A percentile compares a stretch with the other conserved stretches of the same genome.
These are phyloP conservation scores for Boletus rufocinnamomeus DNA, from an alignment of 768 basidiomycete species.

Conservation along the genomic window DNA sequence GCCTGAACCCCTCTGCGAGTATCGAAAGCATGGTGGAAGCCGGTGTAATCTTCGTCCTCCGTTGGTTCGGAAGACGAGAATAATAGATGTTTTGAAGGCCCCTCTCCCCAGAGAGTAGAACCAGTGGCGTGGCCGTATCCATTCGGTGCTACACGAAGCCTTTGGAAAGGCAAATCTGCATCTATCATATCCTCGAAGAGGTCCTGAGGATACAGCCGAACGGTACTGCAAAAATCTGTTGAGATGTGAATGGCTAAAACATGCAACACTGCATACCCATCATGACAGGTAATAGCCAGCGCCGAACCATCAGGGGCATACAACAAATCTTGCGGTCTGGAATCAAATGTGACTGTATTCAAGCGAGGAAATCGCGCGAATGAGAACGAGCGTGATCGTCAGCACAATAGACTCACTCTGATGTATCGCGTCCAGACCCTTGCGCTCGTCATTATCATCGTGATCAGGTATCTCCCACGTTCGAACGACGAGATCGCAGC, in stretches of 20 bases:
- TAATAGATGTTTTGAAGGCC: slow-evolving; percentile 39
- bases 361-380: slow-evolving; percentile 2
- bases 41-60: slow-evolving; percentile 25
- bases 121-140: slow-evolving; percentile 40
- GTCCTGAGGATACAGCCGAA: slow-evolving; percentile 25
- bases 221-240: slow-evolving; percentile 19
- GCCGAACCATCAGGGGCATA: slow-evolving; percentile 44
- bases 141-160: slow-evolving; percentile 19
- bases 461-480: slow-evolving; percentile 42
- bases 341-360: slow-evolving; percentile 24
- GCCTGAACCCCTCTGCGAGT: slow-evolving; percentile 21
- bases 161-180: slow-evolving; percentile 14
- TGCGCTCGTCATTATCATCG: slow-evolving; percentile 18
- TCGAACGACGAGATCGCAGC: slow-evolving; percentile 45
- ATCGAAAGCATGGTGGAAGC: slow-evolving; percentile 57
- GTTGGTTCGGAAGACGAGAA: slow-evolving; percentile 61
- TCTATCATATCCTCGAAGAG: slow-evolving; percentile 24
- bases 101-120: slow-evolving; percentile 54
- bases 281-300: slow-evolving; percentile 39
- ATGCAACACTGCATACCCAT: slow-evolving; percentile 27
- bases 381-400: background rate
- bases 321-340: slow-evolving; percentile 44
- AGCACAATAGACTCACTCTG: slow-evolving; percentile 17
- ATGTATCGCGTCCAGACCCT: slow-evolving; percentile 13
- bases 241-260: background rate